These are phyloP conservation scores for Sisymbrium irio DNA, from an alignment of 345 rosid genomes.

Conservation along the genomic window DNA sequence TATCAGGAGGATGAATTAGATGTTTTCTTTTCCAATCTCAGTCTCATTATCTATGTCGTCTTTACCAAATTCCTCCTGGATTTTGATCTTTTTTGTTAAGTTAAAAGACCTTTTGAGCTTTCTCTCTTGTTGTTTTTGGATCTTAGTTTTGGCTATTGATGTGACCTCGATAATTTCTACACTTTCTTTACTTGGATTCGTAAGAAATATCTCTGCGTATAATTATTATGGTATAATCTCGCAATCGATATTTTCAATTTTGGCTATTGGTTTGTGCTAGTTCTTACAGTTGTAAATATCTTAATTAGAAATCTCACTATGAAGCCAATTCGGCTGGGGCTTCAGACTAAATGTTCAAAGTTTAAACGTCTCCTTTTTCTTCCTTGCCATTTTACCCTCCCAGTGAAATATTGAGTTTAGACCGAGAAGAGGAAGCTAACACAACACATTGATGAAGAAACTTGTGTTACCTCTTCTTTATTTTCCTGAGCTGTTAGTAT, in stretches of 20 bases:
- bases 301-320: too few relatives aligned
- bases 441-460: too few relatives aligned
- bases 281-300: too few relatives aligned
- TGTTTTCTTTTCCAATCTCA: neutral
- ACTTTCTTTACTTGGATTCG: neutral
- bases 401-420: too few relatives aligned
- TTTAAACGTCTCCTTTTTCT: too few relatives aligned
- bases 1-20: constrained; percentile 88
- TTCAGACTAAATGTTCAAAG: too few relatives aligned
- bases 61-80: constrained; percentile 6
- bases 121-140: neutral
- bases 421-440: neutral
- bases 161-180: neutral
- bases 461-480: neutral
- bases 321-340: too few relatives aligned
- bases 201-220: neutral
- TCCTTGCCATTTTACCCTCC: too few relatives aligned
- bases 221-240: neutral
- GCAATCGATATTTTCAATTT: neutral
- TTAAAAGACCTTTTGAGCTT: constrained; percentile 17
- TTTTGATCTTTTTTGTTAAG: constrained; percentile 13
- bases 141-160: neutral
- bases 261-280: neutral
- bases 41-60: neutral
- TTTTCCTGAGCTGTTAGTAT: neutral